These are phyloP conservation scores for Pseudoperonospora humuli DNA, from an alignment of 352 stramenopile genomes.

Conservation along the genomic window DNA sequence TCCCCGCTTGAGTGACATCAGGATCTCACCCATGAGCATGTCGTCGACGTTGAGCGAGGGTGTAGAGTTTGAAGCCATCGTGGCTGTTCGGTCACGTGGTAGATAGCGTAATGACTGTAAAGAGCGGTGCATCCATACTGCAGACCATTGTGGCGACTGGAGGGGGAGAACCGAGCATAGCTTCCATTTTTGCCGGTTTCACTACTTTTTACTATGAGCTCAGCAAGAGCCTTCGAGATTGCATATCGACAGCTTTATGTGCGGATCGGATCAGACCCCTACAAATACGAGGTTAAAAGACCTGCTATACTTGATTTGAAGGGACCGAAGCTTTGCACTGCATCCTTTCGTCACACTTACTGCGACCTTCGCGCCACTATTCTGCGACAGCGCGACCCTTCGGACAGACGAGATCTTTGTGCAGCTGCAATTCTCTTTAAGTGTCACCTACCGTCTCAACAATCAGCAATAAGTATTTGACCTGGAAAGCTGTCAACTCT, in stretches of 20 bases:
- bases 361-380: conserved; percentile 25
- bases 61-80: background rate
- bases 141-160: conserved; percentile 16
- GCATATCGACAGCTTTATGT: background rate
- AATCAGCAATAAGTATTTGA: background rate
- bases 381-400: conserved; percentile 15
- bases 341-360: conserved; percentile 27
- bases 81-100: conserved; percentile 8
- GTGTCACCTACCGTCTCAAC: background rate
- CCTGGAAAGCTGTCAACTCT: background rate
- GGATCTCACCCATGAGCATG: conserved; percentile 69
- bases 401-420: conserved; percentile 22
- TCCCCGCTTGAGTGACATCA: conserved; percentile 64
- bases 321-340: too few species aligned
- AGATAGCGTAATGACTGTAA: conserved; percentile 21
- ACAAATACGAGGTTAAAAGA: conserved; percentile 3
- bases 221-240: conserved; percentile 25
- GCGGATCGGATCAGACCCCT: conserved; percentile 7
- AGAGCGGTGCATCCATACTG: background rate
- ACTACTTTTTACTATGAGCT: conserved; percentile 20
- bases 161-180: conserved; percentile 13
- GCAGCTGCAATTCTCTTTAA: conserved; percentile 16
- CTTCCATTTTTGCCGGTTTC: conserved; percentile 25
- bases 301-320: conserved; percentile 16
- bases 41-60: conserved; percentile 44